phyloP scores from a whole-genome alignment of 768 basidiomycete genomes.

The Lentinula edodes region DNA sequence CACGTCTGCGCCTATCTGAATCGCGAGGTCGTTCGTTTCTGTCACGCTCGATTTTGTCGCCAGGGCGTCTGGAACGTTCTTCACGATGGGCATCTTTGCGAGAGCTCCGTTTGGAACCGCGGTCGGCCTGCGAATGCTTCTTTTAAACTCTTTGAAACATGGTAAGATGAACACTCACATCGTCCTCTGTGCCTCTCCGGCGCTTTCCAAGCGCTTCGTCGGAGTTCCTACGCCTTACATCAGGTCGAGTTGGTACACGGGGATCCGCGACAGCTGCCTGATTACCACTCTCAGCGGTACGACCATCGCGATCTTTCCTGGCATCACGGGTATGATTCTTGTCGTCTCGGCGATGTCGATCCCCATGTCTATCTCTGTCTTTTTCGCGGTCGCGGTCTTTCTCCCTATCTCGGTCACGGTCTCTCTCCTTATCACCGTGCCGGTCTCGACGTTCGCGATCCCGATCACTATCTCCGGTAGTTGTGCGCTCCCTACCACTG shows the following conservation, averaged over 20 bases:
- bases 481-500: slow-evolving; percentile 35
- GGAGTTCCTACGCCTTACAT: slow-evolving; percentile 49
- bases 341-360: slow-evolving; percentile 53
- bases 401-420: slow-evolving; percentile 41
- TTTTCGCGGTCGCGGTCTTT: slow-evolving; percentile 26
- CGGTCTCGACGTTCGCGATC: slow-evolving; percentile 41
- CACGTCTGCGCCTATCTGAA: slow-evolving; percentile 60
- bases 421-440: slow-evolving; percentile 30
- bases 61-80: slow-evolving; percentile 54
- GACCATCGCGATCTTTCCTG: slow-evolving; percentile 55
- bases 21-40: slow-evolving; percentile 53
- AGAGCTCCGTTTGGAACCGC: slow-evolving; percentile 74
- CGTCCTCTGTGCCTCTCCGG: slow-evolving; percentile 63
- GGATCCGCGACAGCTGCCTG: slow-evolving; percentile 38
- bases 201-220: slow-evolving; percentile 75
- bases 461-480: slow-evolving; percentile 35
- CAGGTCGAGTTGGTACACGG: slow-evolving; percentile 55
- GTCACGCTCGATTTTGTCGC: slow-evolving; percentile 58
- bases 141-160: background rate
- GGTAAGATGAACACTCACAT: slow-evolving; percentile 40
- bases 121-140: slow-evolving; percentile 46
- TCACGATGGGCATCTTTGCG: slow-evolving; percentile 76
- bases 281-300: slow-evolving; percentile 26
- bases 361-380: slow-evolving; percentile 46
- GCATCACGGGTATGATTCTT: slow-evolving; percentile 57